A percentile compares a stretch with the other conserved stretches of the same genome.
Conservation (phyloP, 192 early-diverging fungal genomes). For the Gonapodya sp. region DNA sequence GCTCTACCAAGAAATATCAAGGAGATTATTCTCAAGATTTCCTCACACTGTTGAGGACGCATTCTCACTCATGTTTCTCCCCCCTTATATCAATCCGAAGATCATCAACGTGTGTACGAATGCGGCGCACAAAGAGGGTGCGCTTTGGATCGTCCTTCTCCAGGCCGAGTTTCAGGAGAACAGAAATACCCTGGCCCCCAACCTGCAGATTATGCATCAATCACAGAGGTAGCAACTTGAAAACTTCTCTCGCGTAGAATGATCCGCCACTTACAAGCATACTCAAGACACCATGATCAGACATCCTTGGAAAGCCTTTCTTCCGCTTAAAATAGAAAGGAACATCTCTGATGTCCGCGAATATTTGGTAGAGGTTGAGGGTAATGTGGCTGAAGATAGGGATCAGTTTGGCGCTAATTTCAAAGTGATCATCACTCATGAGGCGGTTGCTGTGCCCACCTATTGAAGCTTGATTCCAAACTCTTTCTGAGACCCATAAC, state of each 20-base stretch:
- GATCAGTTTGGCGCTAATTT: neutral
- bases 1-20: neutral
- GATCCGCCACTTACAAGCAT: slow-evolving; percentile 23
- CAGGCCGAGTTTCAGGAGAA: slow-evolving; percentile 19
- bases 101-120: slow-evolving; percentile 32
- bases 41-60: slow-evolving; percentile 6
- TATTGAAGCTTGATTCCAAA: slow-evolving; percentile 6
- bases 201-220: slow-evolving; percentile 12
- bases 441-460: neutral
- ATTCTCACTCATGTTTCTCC: slow-evolving; percentile 33
- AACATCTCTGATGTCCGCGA: slow-evolving; percentile 44
- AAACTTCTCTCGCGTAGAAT: slow-evolving; percentile 14
- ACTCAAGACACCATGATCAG: slow-evolving; percentile 38
- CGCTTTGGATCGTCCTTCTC: slow-evolving; percentile 19
- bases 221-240: slow-evolving; percentile 13
- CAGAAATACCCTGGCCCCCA: slow-evolving; percentile 17
- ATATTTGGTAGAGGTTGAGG: slow-evolving; percentile 23
- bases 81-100: slow-evolving; percentile 23
- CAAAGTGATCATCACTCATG: neutral
- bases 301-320: slow-evolving; percentile 33
- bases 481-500: slow-evolving; percentile 12
- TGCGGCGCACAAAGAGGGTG: slow-evolving; percentile 23
- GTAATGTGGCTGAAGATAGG: neutral
- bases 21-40: neutral
- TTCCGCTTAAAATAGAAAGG: slow-evolving; percentile 45